Evolutionary conservation across 352 stramenopile genomes (phyloP).

Genomic region (Phytophthora uliginosa): DNA sequence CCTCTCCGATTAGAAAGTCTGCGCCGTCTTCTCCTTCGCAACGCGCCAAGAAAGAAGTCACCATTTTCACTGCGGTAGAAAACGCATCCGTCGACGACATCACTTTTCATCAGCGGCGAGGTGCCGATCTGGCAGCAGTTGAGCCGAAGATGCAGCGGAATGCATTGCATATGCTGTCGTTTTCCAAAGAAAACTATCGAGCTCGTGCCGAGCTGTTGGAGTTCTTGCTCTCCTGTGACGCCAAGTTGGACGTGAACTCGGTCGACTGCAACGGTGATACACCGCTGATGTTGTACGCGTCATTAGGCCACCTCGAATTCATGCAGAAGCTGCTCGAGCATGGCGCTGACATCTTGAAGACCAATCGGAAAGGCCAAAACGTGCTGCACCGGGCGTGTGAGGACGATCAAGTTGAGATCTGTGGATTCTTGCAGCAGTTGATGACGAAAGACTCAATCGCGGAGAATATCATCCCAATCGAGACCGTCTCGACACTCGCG

Average conservation of each 20-base stretch:
- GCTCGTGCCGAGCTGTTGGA: conserved; percentile 60
- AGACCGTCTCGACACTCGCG: conserved; percentile 7
- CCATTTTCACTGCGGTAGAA: conserved; percentile 69
- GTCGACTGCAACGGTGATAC: conserved; percentile 56
- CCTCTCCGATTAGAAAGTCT: conserved; percentile 14
- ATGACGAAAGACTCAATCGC: conserved; percentile 31
- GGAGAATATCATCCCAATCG: conserved; percentile 8
- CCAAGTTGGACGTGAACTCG: conserved; percentile 52
- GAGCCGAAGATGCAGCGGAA: conserved; percentile 58
- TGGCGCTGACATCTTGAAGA: conserved; percentile 36
- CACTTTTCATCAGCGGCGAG: conserved; percentile 56
- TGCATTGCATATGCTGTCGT: conserved; percentile 68
- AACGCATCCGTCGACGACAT: conserved; percentile 66
- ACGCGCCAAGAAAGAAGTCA: conserved; percentile 35
- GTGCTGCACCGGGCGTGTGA: conserved; percentile 72
- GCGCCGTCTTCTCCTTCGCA: conserved; percentile 26
- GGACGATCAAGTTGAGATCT: conserved; percentile 70
- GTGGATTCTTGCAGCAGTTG: conserved; percentile 46
- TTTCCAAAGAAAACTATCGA: conserved; percentile 57
- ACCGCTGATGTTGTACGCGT: conserved; percentile 65
- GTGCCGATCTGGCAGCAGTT: conserved; percentile 45
- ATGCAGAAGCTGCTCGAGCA: conserved; percentile 46
- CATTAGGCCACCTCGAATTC: conserved; percentile 56
- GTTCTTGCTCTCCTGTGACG: conserved; percentile 52
- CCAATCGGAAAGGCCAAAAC: conserved; percentile 45